Evolutionary conservation across 2,329 filamentous ascomycete species (phyloP).

Genomic region (Chaetomiaceae sp.): DNA sequence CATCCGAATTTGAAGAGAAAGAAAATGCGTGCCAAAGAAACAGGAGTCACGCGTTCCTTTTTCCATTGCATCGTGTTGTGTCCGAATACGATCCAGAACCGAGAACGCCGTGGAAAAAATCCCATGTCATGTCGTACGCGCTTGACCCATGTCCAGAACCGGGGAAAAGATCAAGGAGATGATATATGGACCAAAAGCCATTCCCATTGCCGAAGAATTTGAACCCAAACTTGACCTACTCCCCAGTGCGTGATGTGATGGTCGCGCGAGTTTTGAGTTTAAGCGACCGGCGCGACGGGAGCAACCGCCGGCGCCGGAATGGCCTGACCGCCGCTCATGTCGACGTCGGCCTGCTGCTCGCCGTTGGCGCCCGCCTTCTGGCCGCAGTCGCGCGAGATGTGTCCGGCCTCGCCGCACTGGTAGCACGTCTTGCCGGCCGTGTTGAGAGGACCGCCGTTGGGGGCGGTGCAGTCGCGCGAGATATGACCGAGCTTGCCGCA

Average conservation of each 20-base stretch:
- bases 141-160: slow-evolving; percentile 17
- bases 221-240: slow-evolving; percentile 6
- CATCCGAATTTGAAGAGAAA: background rate
- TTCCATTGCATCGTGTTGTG: slow-evolving; percentile 22
- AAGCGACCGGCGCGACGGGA: slow-evolving; percentile 39
- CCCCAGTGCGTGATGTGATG: background rate
- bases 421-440: slow-evolving; percentile 98
- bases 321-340: slow-evolving; percentile 39
- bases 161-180: slow-evolving; percentile 14
- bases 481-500: slow-evolving; percentile 95
- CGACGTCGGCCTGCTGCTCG: slow-evolving; percentile 45
- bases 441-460: slow-evolving; percentile 92
- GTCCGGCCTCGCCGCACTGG: slow-evolving; percentile 89
- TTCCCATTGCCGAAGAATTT: slow-evolving; percentile 11
- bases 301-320: slow-evolving; percentile 35
- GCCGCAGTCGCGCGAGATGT: slow-evolving; percentile 94
- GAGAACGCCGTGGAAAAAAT: slow-evolving; percentile 25
- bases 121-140: slow-evolving; percentile 21
- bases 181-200: slow-evolving; percentile 11
- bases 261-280: slow-evolving; percentile 14
- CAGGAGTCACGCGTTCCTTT: slow-evolving; percentile 15
- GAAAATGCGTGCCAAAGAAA: slow-evolving; percentile 11
- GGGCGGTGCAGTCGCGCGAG: slow-evolving; percentile 88
- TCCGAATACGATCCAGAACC: slow-evolving; percentile 22
- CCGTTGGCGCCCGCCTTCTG: slow-evolving; percentile 56